Conservation (phyloP, 176 grass and related monocot genomes). For the Oryza rufipogon region DNA sequence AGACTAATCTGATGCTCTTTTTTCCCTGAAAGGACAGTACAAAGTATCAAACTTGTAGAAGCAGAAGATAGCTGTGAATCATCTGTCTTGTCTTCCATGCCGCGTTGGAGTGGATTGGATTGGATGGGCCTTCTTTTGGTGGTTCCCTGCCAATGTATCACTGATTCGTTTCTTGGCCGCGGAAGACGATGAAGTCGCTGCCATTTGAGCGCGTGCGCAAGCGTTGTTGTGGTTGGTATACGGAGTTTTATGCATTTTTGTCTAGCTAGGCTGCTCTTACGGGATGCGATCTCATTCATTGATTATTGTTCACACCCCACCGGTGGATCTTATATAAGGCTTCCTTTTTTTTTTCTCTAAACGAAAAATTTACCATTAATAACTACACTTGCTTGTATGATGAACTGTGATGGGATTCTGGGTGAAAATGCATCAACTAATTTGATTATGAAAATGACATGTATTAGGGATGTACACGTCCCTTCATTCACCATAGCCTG, state of each 20-base stretch:
- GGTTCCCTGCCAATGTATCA: slow-evolving; percentile 38
- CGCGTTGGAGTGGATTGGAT: neutral
- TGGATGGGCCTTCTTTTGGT: slow-evolving; percentile 60
- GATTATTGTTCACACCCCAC: slow-evolving; percentile 31
- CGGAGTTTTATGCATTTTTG: slow-evolving; percentile 17
- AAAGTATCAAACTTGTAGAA: slow-evolving; percentile 33
- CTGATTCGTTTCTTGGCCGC: slow-evolving; percentile 39
- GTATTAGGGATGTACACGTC: too few relatives aligned
- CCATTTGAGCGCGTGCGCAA: neutral
- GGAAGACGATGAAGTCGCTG: neutral
- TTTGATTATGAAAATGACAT: neutral
- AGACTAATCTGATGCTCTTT: slow-evolving; percentile 48
- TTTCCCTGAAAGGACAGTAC: neutral
- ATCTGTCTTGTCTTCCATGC: slow-evolving; percentile 5
- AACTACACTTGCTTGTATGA: neutral
- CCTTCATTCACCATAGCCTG: too few relatives aligned
- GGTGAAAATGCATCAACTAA: neutral
- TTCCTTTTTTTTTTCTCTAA: neutral
- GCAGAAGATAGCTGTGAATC: slow-evolving; percentile 18
- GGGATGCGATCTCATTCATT: slow-evolving; percentile 35
- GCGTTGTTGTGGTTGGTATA: slow-evolving; percentile 34
- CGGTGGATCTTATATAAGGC: neutral
- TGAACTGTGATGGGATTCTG: neutral
- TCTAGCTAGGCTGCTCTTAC: slow-evolving; percentile 50
- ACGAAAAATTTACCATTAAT: neutral